A percentile compares a stretch with the other conserved stretches of the same genome.
Evolutionary conservation across 805 yeast species (phyloP).

Genomic region (Candida tibetensis): DNA sequence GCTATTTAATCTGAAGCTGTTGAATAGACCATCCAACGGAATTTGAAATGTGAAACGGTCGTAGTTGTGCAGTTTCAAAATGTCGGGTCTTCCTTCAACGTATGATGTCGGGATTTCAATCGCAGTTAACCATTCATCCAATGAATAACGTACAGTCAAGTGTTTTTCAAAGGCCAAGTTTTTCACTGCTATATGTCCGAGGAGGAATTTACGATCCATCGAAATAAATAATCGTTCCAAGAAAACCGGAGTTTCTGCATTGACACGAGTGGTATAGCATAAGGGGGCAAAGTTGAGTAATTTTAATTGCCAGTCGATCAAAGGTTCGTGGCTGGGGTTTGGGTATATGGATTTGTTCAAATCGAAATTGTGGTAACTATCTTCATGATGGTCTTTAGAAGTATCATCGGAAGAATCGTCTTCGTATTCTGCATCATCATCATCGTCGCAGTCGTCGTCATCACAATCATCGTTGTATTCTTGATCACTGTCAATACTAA

Average conservation of each 20-base stretch:
- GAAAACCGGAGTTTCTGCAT: conserved; percentile 46
- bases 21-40: conserved; percentile 43
- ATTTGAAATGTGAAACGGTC: conserved; percentile 73
- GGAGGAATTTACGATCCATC: conserved; percentile 52
- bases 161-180: conserved; percentile 68
- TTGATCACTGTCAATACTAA: conserved; percentile 15
- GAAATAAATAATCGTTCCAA: conserved; percentile 63
- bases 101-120: conserved; percentile 65
- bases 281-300: conserved; percentile 41
- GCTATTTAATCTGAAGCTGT: conserved; percentile 23
- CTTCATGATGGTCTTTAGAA: conserved; percentile 15
- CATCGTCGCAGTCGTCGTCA: conserved; percentile 14
- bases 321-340: conserved; percentile 15
- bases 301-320: conserved; percentile 45
- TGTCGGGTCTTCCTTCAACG: conserved; percentile 52
- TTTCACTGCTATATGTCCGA: conserved; percentile 77
- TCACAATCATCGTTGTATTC: conserved; percentile 12
- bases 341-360: conserved; percentile 17
- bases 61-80: conserved; percentile 48
- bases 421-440: conserved; percentile 24
- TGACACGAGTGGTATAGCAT: conserved; percentile 46
- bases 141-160: conserved; percentile 69
- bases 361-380: conserved; percentile 9
- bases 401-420: conserved; percentile 22
- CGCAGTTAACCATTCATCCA: conserved; percentile 76